Conservation (phyloP, 768 basidiomycete species). For the Boletus eberwhitei region DNA sequence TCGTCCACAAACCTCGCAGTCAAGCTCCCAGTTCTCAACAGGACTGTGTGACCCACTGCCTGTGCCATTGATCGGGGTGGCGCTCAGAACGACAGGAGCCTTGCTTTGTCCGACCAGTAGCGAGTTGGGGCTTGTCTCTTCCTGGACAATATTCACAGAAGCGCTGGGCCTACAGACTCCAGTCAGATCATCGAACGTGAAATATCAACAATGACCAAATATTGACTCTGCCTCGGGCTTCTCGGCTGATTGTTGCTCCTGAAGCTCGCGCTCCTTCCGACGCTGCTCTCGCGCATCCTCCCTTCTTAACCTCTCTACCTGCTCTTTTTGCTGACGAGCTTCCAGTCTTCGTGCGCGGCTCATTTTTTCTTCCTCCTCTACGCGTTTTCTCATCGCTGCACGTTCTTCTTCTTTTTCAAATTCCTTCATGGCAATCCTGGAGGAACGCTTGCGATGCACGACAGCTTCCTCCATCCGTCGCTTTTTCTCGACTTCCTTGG, state of each 20-base stretch:
- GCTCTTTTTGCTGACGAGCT: constrained; percentile 54
- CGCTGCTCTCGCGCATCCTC: constrained; percentile 61
- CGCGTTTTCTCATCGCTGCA: constrained; percentile 52
- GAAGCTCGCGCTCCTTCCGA: constrained; percentile 33
- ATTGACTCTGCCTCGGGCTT: constrained; percentile 3
- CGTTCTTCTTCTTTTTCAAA: constrained; percentile 73
- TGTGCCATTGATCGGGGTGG: constrained; percentile 22
- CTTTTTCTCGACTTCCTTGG: constrained; percentile 61
- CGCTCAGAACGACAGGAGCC: not conserved
- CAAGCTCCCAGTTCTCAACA: constrained; percentile 76
- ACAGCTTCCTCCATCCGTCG: constrained; percentile 69
- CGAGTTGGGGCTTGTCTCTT: not conserved
- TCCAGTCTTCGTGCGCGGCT: constrained; percentile 60
- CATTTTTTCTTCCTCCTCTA: constrained; percentile 66
- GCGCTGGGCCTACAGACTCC: constrained; percentile 9
- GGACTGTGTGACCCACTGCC: constrained; percentile 51
- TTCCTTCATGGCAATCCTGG: constrained; percentile 81
- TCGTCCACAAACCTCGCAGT: constrained; percentile 82
- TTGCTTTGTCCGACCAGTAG: constrained; percentile 3
- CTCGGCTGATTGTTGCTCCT: constrained; percentile 22
- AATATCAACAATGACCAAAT: constrained; percentile 10
- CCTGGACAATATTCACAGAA: not conserved
- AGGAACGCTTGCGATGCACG: constrained; percentile 85
- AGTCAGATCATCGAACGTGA: constrained; percentile 14
- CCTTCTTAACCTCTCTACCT: constrained; percentile 47